A percentile compares a stretch with the other conserved stretches of the same genome.
Evolutionary conservation across 2,329 filamentous ascomycete genomes (phyloP).

Genomic region (Penicillium paneum): DNA sequence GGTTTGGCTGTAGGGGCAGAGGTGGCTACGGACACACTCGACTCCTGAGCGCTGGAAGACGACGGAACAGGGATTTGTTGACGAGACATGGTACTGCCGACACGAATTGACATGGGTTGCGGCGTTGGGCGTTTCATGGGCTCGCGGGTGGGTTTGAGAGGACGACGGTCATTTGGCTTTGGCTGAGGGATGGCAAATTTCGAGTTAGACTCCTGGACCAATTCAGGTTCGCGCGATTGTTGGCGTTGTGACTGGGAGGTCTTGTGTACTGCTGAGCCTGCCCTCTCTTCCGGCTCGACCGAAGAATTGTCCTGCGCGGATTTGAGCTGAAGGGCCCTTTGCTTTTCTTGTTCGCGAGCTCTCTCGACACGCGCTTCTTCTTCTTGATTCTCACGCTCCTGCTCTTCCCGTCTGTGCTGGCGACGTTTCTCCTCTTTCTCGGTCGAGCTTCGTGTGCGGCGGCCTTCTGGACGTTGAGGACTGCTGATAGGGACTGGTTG

Average conservation of each 20-base stretch:
- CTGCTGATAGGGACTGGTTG: constrained; percentile 27
- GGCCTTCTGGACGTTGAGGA: constrained; percentile 37
- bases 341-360: constrained; percentile 35
- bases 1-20: constrained; percentile 49
- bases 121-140: constrained; percentile 44
- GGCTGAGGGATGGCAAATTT: constrained; percentile 28
- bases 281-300: constrained; percentile 35
- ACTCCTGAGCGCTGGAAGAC: constrained; percentile 58
- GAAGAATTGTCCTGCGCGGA: constrained; percentile 32
- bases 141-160: constrained; percentile 45
- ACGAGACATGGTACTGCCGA: constrained; percentile 48
- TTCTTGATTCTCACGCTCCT: constrained; percentile 30
- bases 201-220: constrained; percentile 24
- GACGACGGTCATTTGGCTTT: constrained; percentile 42
- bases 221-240: constrained; percentile 33
- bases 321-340: constrained; percentile 32
- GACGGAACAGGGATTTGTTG: constrained; percentile 42
- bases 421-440: constrained; percentile 51
- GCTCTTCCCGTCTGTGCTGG: constrained; percentile 33
- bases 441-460: constrained; percentile 58
- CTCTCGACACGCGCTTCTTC: constrained; percentile 39
- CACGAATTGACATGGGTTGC: constrained; percentile 48
- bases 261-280: constrained; percentile 20
- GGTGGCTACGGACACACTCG: constrained; percentile 44
- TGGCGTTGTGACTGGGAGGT: constrained; percentile 28